Percentiles rank a stretch among this genome's conserved stretches.
These are phyloP conservation scores for Ganoderma lingzhi DNA, from an alignment of 1,284 basidiomycete genomes.

Conservation along the genomic window DNA sequence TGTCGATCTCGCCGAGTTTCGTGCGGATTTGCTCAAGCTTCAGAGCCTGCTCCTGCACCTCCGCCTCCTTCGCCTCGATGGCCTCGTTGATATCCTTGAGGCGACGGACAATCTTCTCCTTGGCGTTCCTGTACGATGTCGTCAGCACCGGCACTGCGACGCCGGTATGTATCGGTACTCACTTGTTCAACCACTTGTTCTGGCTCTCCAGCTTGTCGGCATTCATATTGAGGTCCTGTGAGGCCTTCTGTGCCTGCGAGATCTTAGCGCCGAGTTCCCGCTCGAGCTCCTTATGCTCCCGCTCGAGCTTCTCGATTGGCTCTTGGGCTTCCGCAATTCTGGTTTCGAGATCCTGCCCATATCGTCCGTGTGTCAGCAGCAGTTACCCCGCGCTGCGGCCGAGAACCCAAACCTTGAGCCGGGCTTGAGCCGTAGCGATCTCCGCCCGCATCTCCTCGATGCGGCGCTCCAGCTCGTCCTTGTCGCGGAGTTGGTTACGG, in stretches of 20 bases:
- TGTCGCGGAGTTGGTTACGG: constrained; percentile 68
- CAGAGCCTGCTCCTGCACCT: constrained; percentile 63
- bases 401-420: constrained; percentile 37
- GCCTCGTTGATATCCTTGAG: constrained; percentile 70
- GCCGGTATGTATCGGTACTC: constrained; percentile 30
- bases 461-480: constrained; percentile 65
- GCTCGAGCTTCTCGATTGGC: constrained; percentile 75
- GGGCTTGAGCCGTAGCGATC: constrained; percentile 45
- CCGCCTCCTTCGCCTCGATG: constrained; percentile 66
- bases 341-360: constrained; percentile 67
- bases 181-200: constrained; percentile 74
- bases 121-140: constrained; percentile 66
- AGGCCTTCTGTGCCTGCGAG: constrained; percentile 57
- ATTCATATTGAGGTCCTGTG: constrained; percentile 73
- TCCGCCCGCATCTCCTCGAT: constrained; percentile 72
- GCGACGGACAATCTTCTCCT: constrained; percentile 69
- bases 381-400: neutral
- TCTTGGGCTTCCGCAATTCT: constrained; percentile 69
- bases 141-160: neutral
- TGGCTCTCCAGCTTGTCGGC: constrained; percentile 69
- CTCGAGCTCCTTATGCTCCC: constrained; percentile 63
- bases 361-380: constrained; percentile 15
- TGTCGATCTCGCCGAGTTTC: constrained; percentile 64
- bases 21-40: constrained; percentile 65
- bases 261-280: constrained; percentile 60